Evolutionary conservation across 139 green algal species (phyloP).

Genomic region (Ostreobium quekettii): DNA sequence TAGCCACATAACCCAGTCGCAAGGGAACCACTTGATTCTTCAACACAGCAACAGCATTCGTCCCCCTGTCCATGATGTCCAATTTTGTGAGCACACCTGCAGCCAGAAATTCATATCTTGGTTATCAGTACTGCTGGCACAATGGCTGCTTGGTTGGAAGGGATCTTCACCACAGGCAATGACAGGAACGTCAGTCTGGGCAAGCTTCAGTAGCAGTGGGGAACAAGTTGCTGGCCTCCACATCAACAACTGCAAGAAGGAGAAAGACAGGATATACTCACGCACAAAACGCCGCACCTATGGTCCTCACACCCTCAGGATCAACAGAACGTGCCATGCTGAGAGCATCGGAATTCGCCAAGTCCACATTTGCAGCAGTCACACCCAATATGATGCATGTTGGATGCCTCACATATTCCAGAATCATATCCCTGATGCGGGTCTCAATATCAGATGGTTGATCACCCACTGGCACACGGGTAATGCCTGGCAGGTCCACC

Average conservation of each 20-base stretch:
- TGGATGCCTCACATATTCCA: slow-evolving; percentile 78
- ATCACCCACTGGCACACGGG: slow-evolving; percentile 89
- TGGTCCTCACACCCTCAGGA: slow-evolving; percentile 56
- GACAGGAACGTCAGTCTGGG: too few species aligned
- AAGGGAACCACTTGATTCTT: slow-evolving; percentile 81
- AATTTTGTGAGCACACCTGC: slow-evolving; percentile 69
- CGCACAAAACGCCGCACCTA: too few species aligned
- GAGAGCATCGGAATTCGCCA: slow-evolving; percentile 76
- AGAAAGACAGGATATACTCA: too few species aligned
- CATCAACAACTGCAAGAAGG: too few species aligned
- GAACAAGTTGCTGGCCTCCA: too few species aligned
- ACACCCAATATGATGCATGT: slow-evolving; percentile 84
- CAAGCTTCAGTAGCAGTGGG: too few species aligned
- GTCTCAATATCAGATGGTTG: slow-evolving; percentile 94
- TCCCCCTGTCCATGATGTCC: slow-evolving; percentile 89
- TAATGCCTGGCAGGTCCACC: slow-evolving; percentile 95
- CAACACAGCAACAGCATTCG: slow-evolving; percentile 70
- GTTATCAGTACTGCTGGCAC: too few species aligned
- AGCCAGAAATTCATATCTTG: too few species aligned
- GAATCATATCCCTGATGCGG: slow-evolving; percentile 73
- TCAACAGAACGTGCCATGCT: slow-evolving; percentile 68
- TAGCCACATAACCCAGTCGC: slow-evolving; percentile 82
- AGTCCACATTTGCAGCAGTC: slow-evolving; percentile 71
- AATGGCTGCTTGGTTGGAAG: too few species aligned
- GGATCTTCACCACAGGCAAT: too few species aligned